Conservation (phyloP, 2,329 filamentous ascomycete species). For the Trichoderma brevicompactum region DNA sequence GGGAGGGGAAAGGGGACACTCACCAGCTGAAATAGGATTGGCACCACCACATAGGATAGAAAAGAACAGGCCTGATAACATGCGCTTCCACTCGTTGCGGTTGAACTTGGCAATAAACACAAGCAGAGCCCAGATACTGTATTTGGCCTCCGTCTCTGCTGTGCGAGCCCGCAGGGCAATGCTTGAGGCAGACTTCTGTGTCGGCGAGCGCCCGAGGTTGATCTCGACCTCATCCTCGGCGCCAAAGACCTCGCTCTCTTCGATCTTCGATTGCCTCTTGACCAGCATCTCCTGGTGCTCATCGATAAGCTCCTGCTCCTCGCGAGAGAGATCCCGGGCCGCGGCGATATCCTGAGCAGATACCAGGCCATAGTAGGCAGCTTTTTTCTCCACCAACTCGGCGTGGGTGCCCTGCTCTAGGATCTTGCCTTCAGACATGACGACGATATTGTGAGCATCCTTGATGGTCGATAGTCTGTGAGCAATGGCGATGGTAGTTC, state of each 20-base stretch:
- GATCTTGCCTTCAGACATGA: slow-evolving; percentile 84
- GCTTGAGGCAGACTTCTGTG: slow-evolving; percentile 69
- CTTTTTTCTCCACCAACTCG: slow-evolving; percentile 69
- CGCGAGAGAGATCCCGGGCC: slow-evolving; percentile 56
- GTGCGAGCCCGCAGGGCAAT: slow-evolving; percentile 64
- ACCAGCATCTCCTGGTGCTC: slow-evolving; percentile 56
- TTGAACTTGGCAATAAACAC: slow-evolving; percentile 84
- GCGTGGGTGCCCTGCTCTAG: slow-evolving; percentile 91
- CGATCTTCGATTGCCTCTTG: slow-evolving; percentile 50
- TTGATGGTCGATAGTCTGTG: slow-evolving; percentile 94
- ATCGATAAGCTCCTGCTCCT: slow-evolving; percentile 57
- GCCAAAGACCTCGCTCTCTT: slow-evolving; percentile 50
- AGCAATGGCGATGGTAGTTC: slow-evolving; percentile 95
- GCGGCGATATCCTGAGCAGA: slow-evolving; percentile 82
- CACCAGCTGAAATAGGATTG: slow-evolving; percentile 62
- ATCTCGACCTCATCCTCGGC: slow-evolving; percentile 65
- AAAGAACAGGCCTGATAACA: slow-evolving; percentile 74
- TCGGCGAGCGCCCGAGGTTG: slow-evolving; percentile 60
- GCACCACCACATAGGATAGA: slow-evolving; percentile 78
- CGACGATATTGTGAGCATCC: slow-evolving; percentile 93
- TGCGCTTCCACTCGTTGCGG: slow-evolving; percentile 68
- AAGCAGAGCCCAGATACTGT: slow-evolving; percentile 75
- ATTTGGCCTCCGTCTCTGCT: slow-evolving; percentile 56
- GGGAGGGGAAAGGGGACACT: neutral
- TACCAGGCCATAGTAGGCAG: slow-evolving; percentile 83